phyloP scores from a whole-genome alignment of 1,139 yeast species.

The Sugiyamaella pinicola region DNA sequence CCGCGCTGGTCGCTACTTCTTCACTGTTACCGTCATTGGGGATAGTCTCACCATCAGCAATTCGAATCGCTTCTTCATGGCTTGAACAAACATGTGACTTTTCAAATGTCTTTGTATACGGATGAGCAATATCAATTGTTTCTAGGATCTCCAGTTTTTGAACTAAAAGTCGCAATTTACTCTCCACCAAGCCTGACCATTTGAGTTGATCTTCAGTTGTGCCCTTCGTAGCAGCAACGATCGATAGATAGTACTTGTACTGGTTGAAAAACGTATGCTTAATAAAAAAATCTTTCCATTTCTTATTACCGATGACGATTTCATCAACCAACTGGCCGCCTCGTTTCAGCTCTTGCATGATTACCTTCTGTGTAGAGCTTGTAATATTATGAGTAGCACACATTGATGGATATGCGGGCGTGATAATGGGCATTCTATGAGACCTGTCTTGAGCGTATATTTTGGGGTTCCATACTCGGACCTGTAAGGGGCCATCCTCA shows the following conservation, averaged over 20 bases:
- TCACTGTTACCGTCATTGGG: slow-evolving; percentile 34
- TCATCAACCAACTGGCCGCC: slow-evolving; percentile 72
- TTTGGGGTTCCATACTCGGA: slow-evolving; percentile 95
- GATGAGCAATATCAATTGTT: slow-evolving; percentile 84
- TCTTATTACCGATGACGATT: slow-evolving; percentile 61
- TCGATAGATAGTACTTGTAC: slow-evolving; percentile 83
- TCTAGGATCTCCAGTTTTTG: slow-evolving; percentile 75
- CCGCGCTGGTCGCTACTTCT: neutral
- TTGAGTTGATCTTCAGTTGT: slow-evolving; percentile 77
- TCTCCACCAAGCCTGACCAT: slow-evolving; percentile 93
- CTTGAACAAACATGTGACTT: slow-evolving; percentile 55
- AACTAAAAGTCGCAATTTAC: slow-evolving; percentile 77
- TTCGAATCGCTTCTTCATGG: slow-evolving; percentile 56
- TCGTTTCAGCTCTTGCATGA: slow-evolving; percentile 70
- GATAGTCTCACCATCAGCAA: slow-evolving; percentile 9
- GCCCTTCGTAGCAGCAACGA: slow-evolving; percentile 75
- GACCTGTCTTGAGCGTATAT: slow-evolving; percentile 83
- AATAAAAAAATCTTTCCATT: slow-evolving; percentile 74
- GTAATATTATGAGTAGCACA: slow-evolving; percentile 98
- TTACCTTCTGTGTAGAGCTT: slow-evolving; percentile 79
- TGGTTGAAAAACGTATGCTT: slow-evolving; percentile 80
- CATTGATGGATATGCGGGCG: slow-evolving; percentile 99
- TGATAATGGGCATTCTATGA: slow-evolving; percentile 97
- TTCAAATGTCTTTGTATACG: slow-evolving; percentile 78
- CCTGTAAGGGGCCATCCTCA: slow-evolving; percentile 97